phyloP scores from a whole-genome alignment of 768 basidiomycete genomes.

The Boletus pseudopeckii region DNA sequence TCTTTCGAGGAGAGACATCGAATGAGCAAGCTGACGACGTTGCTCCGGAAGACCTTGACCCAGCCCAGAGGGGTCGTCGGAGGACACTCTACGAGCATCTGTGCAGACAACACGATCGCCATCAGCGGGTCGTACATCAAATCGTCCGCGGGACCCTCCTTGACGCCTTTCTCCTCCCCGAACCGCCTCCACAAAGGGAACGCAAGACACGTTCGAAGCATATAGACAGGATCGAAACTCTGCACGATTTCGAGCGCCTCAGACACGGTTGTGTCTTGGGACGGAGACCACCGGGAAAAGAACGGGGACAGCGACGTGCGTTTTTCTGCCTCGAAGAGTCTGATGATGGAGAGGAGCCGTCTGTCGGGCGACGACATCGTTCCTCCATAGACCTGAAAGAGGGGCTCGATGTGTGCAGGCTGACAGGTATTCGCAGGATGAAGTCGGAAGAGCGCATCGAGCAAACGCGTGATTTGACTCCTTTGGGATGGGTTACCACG shows the following conservation, averaged over 20 bases:
- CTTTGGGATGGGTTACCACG: slow-evolving; percentile 31
- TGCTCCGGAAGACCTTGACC: slow-evolving; percentile 84
- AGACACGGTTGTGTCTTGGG: slow-evolving; percentile 39
- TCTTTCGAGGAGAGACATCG: slow-evolving; percentile 70
- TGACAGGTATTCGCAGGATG: slow-evolving; percentile 86
- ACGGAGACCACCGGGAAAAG: slow-evolving; percentile 62
- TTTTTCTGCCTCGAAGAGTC: slow-evolving; percentile 70
- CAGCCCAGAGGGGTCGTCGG: slow-evolving; percentile 63
- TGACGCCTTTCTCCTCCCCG: slow-evolving; percentile 32
- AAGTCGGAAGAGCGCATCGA: slow-evolving; percentile 66
- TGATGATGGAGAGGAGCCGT: slow-evolving; percentile 69
- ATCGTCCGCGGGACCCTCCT: slow-evolving; percentile 30
- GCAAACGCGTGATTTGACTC: slow-evolving; percentile 49
- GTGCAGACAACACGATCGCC: slow-evolving; percentile 60
- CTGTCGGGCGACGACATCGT: slow-evolving; percentile 65
- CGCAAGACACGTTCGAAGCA: slow-evolving; percentile 66
- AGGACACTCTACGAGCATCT: slow-evolving; percentile 57
- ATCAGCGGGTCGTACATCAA: slow-evolving; percentile 80
- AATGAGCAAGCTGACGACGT: slow-evolving; percentile 69
- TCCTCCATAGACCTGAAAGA: slow-evolving; percentile 72
- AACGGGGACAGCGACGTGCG: slow-evolving; percentile 62
- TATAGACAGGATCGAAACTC: slow-evolving; percentile 61
- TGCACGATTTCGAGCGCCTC: slow-evolving; percentile 63
- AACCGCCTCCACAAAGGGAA: slow-evolving; percentile 68
- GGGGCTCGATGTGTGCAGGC: slow-evolving; percentile 73